Conservation (phyloP, 139 green algal species). For the Coelastrella sp. region DNA sequence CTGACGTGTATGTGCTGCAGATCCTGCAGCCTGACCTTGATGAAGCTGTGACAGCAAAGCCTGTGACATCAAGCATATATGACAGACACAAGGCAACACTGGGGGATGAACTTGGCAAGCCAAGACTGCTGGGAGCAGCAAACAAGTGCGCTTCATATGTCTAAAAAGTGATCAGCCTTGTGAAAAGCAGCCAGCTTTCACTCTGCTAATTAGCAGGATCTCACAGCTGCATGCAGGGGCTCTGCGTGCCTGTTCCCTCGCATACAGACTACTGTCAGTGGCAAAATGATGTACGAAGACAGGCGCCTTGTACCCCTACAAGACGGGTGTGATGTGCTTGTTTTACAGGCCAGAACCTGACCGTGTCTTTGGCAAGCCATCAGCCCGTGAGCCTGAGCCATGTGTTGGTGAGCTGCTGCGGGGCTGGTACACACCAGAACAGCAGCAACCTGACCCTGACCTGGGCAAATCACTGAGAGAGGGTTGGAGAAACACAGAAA, state of each 20-base stretch:
- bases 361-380: conserved; percentile 74
- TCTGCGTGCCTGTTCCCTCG: too few relatives aligned
- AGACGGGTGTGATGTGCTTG: too few relatives aligned
- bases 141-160: conserved; percentile 21
- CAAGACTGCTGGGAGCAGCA: conserved; percentile 62
- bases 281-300: too few relatives aligned
- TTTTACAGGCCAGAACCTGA: background rate
- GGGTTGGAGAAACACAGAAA: conserved; percentile 68
- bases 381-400: conserved; percentile 54
- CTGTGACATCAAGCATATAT: conserved; percentile 60
- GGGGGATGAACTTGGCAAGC: conserved; percentile 65
- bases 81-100: conserved; percentile 69
- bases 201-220: too few relatives aligned
- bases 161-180: too few relatives aligned
- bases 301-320: too few relatives aligned
- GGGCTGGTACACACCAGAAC: conserved; percentile 51
- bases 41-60: conserved; percentile 13
- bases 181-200: too few relatives aligned
- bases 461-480: conserved; percentile 78
- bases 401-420: conserved; percentile 70
- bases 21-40: conserved; percentile 40
- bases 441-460: conserved; percentile 77
- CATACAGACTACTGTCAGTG: too few relatives aligned
- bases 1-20: background rate
- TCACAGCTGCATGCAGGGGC: too few relatives aligned